These are phyloP conservation scores for Yamadazyma oceani DNA, from an alignment of 1,139 yeast species.

Conservation along the genomic window DNA sequence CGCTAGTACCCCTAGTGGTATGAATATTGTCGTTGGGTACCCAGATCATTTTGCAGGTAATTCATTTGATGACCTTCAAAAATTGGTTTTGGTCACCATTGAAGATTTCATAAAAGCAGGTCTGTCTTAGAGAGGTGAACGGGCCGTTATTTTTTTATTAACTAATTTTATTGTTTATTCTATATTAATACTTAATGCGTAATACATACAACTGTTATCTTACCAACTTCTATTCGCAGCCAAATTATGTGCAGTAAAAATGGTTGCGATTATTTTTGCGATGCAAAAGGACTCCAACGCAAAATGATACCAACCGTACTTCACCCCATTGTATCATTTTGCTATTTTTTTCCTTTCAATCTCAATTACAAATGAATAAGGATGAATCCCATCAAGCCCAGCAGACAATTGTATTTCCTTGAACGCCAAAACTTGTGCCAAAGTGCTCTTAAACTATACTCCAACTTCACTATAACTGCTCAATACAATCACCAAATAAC, in stretches of 20 bases:
- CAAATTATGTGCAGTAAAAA: neutral
- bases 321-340: too few relatives aligned
- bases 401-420: slow-evolving; percentile 9
- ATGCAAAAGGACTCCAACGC: too few relatives aligned
- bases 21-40: slow-evolving; percentile 17
- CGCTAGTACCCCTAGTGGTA: slow-evolving; percentile 22
- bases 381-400: neutral
- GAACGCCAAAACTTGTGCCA: slow-evolving; percentile 32
- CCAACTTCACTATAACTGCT: slow-evolving; percentile 31
- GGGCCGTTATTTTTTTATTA: neutral
- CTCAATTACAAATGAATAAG: too few relatives aligned
- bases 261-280: slow-evolving; percentile 2
- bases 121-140: neutral
- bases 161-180: neutral
- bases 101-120: neutral
- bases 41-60: neutral
- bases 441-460: slow-evolving; percentile 21
- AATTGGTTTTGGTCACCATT: neutral
- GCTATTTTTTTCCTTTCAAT: too few relatives aligned
- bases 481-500: slow-evolving; percentile 21
- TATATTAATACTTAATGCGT: too few relatives aligned
- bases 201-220: too few relatives aligned
- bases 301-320: too few relatives aligned
- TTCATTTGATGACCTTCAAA: neutral
- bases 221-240: too few relatives aligned